Conservation (phyloP, 2,329 filamentous ascomycete genomes). For the Zymoseptoria ardabiliae region DNA sequence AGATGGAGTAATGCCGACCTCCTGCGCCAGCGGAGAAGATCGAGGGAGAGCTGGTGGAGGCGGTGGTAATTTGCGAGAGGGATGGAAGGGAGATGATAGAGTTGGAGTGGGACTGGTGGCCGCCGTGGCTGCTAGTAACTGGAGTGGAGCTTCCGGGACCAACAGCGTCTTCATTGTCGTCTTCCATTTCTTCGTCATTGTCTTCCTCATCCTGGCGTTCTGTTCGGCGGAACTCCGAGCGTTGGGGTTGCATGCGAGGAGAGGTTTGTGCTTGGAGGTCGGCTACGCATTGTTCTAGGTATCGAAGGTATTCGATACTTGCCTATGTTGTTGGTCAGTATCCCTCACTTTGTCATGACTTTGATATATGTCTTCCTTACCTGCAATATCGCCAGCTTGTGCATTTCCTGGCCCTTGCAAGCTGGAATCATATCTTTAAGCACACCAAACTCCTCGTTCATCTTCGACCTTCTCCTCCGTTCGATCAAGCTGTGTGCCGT, state of each 20-base stretch:
- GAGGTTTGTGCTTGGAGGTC: conserved; percentile 60
- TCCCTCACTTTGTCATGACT: not conserved
- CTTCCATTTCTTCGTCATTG: conserved; percentile 56
- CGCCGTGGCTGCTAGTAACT: conserved; percentile 5
- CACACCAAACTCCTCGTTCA: conserved; percentile 96
- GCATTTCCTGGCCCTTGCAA: conserved; percentile 90
- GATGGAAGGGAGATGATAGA: conserved; percentile 34
- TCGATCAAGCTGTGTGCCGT: conserved; percentile 96
- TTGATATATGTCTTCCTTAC: conserved; percentile 41
- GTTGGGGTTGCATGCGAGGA: conserved; percentile 18
- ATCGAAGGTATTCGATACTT: conserved; percentile 91
- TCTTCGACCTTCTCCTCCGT: conserved; percentile 80
- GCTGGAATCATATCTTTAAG: conserved; percentile 94
- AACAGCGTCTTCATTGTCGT: conserved; percentile 24
- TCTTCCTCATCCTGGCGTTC: conserved; percentile 36
- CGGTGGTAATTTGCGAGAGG: conserved; percentile 34
- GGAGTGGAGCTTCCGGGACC: conserved; percentile 28
- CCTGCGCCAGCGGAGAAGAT: conserved; percentile 22
- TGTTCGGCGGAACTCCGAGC: conserved; percentile 19
- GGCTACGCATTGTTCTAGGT: conserved; percentile 79
- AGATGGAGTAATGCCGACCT: conserved; percentile 31
- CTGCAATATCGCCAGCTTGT: conserved; percentile 92
- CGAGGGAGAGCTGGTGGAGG: conserved; percentile 29
- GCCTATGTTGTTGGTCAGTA: conserved; percentile 49
- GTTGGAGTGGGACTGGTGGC: not conserved